These are phyloP conservation scores for Setomelanomma holmii DNA, from an alignment of 2,329 filamentous ascomycete species.

Conservation along the genomic window DNA sequence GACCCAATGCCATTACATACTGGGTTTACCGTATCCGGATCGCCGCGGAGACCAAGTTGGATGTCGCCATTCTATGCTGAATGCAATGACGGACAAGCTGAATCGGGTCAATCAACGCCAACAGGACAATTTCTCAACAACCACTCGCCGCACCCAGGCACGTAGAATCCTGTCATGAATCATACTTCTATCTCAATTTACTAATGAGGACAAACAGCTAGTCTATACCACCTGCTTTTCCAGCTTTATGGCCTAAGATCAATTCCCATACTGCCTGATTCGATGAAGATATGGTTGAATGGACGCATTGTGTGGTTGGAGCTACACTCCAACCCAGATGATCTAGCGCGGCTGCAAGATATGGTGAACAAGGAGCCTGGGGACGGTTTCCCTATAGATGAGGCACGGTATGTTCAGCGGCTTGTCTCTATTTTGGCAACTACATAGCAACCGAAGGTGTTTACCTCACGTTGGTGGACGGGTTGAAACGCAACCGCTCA, in stretches of 20 bases:
- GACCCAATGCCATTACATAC: not conserved
- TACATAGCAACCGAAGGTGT: not conserved
- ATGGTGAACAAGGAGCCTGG: slow-evolving; percentile 15
- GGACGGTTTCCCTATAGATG: slow-evolving; percentile 12
- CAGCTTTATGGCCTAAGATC: slow-evolving; percentile 23
- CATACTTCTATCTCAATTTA: not conserved
- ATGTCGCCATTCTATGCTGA: not conserved
- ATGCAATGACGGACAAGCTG: not conserved
- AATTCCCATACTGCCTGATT: slow-evolving; percentile 13
- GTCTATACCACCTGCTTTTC: slow-evolving; percentile 29
- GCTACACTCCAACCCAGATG: slow-evolving; percentile 11
- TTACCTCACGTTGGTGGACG: not conserved
- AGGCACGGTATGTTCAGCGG: slow-evolving; percentile 3
- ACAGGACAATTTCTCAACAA: not conserved
- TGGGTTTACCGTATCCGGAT: not conserved
- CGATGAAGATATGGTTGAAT: slow-evolving; percentile 23
- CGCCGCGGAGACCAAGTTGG: not conserved
- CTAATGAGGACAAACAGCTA: slow-evolving; percentile 3
- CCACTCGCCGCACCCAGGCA: not conserved
- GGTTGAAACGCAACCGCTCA: not conserved
- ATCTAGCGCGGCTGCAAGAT: slow-evolving; percentile 17
- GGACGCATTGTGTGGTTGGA: slow-evolving; percentile 26
- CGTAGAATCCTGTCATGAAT: not conserved
- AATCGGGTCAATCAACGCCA: not conserved
- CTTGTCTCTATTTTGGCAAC: not conserved